These are phyloP conservation scores for Cercospora zeae-maydis DNA, from an alignment of 2,329 filamentous ascomycete species.

Conservation along the genomic window DNA sequence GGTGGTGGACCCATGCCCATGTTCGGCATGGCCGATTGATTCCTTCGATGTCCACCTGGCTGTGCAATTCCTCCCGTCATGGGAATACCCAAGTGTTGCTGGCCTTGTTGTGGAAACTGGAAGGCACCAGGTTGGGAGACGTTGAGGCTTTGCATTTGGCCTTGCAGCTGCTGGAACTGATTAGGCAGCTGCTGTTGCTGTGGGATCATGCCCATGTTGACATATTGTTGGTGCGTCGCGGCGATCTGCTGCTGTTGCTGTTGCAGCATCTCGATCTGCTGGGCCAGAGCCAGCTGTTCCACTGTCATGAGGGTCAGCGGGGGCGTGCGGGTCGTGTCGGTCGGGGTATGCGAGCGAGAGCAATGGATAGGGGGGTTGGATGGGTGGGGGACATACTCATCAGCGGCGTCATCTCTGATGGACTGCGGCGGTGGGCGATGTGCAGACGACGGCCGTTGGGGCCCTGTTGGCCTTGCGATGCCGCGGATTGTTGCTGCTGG, in stretches of 20 bases:
- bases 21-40: constrained; percentile 92
- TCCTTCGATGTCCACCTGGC: constrained; percentile 85
- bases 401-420: constrained; percentile 92
- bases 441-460: constrained; percentile 86
- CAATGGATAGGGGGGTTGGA: not conserved
- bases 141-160: constrained; percentile 71
- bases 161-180: constrained; percentile 74
- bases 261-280: constrained; percentile 95
- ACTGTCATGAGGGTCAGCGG: constrained; percentile 52
- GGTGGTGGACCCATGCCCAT: constrained; percentile 76
- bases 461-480: constrained; percentile 53
- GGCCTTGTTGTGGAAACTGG: constrained; percentile 74
- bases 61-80: constrained; percentile 71
- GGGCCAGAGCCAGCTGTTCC: constrained; percentile 96
- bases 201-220: constrained; percentile 93
- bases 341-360: not conserved
- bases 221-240: constrained; percentile 93
- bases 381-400: constrained; percentile 73
- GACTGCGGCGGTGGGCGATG: constrained; percentile 94
- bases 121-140: constrained; percentile 68
- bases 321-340: not conserved
- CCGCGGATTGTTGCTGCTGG: constrained; percentile 46
- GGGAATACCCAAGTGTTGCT: constrained; percentile 61
- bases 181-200: constrained; percentile 75
- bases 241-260: constrained; percentile 98